These are phyloP conservation scores for Neobulgaria alba DNA, from an alignment of 2,329 filamentous ascomycete species.

Conservation along the genomic window DNA sequence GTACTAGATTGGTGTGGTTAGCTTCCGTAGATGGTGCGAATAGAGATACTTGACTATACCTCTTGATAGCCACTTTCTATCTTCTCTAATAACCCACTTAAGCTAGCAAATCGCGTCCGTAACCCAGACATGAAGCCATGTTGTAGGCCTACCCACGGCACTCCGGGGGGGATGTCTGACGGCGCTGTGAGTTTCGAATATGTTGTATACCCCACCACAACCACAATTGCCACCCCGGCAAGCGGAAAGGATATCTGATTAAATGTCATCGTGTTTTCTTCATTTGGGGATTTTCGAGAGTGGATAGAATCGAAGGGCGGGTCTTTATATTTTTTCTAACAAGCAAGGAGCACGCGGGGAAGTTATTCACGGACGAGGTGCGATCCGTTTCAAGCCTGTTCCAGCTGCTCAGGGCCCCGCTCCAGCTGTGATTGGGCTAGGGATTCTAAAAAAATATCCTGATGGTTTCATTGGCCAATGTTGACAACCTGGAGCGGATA, in stretches of 20 bases:
- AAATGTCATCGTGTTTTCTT: slow-evolving; percentile 3
- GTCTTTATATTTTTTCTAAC: too few relatives aligned
- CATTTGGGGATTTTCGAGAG: background rate
- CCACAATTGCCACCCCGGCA: slow-evolving; percentile 4
- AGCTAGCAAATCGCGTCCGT: slow-evolving; percentile 8
- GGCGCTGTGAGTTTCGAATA: slow-evolving; percentile 1
- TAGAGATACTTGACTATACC: background rate
- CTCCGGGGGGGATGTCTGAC: slow-evolving; percentile 1
- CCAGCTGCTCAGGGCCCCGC: background rate
- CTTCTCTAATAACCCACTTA: slow-evolving; percentile 6
- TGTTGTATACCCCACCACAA: slow-evolving; percentile 5
- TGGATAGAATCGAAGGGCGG: background rate
- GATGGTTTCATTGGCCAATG: background rate
- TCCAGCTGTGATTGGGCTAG: background rate
- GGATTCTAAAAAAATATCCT: background rate
- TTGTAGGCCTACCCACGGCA: slow-evolving; percentile 10
- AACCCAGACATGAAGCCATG: slow-evolving; percentile 8
- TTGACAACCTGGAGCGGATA: background rate
- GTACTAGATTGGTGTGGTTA: slow-evolving; percentile 27
- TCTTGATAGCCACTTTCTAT: slow-evolving; percentile 12
- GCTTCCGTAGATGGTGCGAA: too few relatives aligned
- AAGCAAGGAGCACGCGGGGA: background rate
- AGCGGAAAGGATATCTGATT: slow-evolving; percentile 4
- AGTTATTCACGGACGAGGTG: background rate
- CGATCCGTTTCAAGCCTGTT: slow-evolving; percentile 1